Evolutionary conservation across 345 rosid species (phyloP).

Genomic region (Acer negundo): DNA sequence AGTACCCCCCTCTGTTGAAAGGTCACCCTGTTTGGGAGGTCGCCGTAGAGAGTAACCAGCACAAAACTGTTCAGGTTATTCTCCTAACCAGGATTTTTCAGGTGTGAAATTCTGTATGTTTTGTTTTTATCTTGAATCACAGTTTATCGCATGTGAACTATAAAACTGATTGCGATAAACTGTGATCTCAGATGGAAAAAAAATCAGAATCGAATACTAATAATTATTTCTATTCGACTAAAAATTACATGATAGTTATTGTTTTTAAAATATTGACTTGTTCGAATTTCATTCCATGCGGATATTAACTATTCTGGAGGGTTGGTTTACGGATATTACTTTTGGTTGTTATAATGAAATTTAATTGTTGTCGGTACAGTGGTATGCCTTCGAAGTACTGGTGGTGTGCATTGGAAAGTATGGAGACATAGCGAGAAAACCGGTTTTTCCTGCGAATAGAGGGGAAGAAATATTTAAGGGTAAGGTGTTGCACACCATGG

Average conservation of each 20-base stretch:
- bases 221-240: too few relatives aligned
- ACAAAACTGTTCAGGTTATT: conserved; percentile 30
- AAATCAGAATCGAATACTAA: too few relatives aligned
- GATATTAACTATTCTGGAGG: too few relatives aligned
- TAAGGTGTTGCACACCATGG: conserved; percentile 52
- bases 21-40: conserved; percentile 52
- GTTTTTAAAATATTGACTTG: too few relatives aligned
- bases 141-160: too few relatives aligned
- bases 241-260: too few relatives aligned
- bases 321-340: not conserved
- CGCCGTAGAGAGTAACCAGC: conserved; percentile 26
- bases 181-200: too few relatives aligned
- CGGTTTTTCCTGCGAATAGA: conserved; percentile 37
- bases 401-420: conserved; percentile 56
- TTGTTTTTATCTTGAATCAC: too few relatives aligned
- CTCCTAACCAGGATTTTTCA: too few relatives aligned
- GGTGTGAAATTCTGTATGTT: too few relatives aligned
- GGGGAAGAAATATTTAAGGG: conserved; percentile 46
- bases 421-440: conserved; percentile 50
- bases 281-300: too few relatives aligned
- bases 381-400: conserved; percentile 49
- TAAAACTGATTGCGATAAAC: too few relatives aligned
- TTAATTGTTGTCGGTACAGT: conserved; percentile 19
- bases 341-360: not conserved
- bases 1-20: conserved; percentile 27